Base-by-base conservation (phyloP, 2,329 filamentous ascomycete genomes). In the Scedosporium boydii region DNA sequence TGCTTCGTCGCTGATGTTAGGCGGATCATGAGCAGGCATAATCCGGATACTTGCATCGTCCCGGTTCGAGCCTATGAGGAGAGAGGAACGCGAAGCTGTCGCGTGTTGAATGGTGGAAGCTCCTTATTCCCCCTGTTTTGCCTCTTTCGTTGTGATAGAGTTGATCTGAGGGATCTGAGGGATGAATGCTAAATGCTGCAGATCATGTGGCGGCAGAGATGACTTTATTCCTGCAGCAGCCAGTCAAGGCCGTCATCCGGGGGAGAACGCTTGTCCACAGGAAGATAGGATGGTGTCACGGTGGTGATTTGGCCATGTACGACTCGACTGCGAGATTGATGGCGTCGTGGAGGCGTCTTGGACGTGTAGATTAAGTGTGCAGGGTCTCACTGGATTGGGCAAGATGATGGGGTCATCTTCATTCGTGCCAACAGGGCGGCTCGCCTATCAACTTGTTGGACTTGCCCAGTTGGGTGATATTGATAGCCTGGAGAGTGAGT, bases 81-180 rank as follows among this genome's bases (percentile, higher is more conserved):
- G 34, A 38, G 34, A 38, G 34, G 2, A 38, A 38, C 34, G 34
- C 34, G 34, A 38, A 38, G 10, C 10, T 38, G 10, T 38, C 34
- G 34, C 34, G 34, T 38, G 34, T 38, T 38, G 10, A 38, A 38
- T 12, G 12, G 34, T 12, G 10, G 34, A 9, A 38, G 34, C 34
- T 4, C 10, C 34, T 12, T 38, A 38, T 12, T 12, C 34, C 34
- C 34, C 29, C 34, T 14, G 2, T 38, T 38, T 38, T 4, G 10
- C 34, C 34, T 38, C 34, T 14, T 38, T 34, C 7, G 34, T 38
- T 38, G 34, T 38, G 34, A 38, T 48, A 55, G 27, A n/a, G 21
- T 55, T 55, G 51, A 55, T 55, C 51, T 27, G 51, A 55, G 51
- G 51, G 51, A 55, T 55, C 51, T 27, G 51, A 55, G 51, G 51